These are phyloP conservation scores for Blastobotrys niveus DNA, from an alignment of 1,139 yeast species.

Conservation along the genomic window DNA sequence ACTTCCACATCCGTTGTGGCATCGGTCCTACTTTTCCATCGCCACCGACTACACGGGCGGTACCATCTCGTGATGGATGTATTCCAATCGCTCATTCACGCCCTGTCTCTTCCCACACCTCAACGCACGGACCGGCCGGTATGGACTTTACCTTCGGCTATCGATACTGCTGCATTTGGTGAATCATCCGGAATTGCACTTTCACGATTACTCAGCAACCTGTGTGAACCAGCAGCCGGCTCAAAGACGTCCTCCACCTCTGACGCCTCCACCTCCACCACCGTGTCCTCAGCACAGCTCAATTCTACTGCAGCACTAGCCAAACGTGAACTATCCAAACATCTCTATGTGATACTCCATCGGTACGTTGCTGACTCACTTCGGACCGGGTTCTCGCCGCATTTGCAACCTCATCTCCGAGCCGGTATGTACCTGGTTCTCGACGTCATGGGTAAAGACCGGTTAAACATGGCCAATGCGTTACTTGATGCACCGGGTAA, in stretches of 20 bases:
- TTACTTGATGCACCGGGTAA: conserved; percentile 70
- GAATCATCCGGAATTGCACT: conserved; percentile 40
- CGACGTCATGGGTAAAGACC: conserved; percentile 63
- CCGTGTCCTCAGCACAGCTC: too few species aligned
- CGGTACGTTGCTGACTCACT: conserved; percentile 48
- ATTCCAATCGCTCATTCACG: conserved; percentile 43
- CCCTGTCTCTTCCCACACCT: conserved; percentile 16
- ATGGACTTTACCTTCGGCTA: too few species aligned
- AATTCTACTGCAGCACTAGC: conserved; percentile 53
- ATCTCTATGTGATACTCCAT: conserved; percentile 56
- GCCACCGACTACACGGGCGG: conserved; percentile 64
- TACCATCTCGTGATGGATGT: conserved; percentile 57
- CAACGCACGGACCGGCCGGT: conserved; percentile 11
- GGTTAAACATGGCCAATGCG: conserved; percentile 58
- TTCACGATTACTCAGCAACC: conserved; percentile 55
- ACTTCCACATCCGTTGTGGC: conserved; percentile 21
- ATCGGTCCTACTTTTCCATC: conserved; percentile 54
- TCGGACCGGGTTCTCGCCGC: conserved; percentile 43
- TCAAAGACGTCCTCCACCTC: conserved; percentile 2
- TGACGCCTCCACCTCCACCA: too few species aligned
- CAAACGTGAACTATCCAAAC: conserved; percentile 56
- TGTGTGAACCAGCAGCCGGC: conserved; percentile 64
- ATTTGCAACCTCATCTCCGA: conserved; percentile 47
- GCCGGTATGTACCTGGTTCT: conserved; percentile 59
- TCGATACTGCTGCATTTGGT: background rate